Percentiles rank a stretch among this genome's conserved stretches.
Conservation (phyloP, 176 grass and related monocot species). For the Oryza nivara region DNA sequence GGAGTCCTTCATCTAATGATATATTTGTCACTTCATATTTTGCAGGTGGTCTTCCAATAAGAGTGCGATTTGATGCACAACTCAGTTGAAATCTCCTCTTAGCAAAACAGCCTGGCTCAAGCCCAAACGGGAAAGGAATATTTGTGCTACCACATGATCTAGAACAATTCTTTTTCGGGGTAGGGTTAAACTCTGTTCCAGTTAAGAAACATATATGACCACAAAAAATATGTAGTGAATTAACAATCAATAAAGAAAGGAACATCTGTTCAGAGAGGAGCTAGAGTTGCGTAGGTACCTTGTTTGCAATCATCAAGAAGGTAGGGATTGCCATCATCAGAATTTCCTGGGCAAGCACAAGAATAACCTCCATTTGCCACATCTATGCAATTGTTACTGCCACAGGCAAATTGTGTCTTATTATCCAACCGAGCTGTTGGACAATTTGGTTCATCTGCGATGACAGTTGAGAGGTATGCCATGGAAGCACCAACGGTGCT, state of each 20-base stretch:
- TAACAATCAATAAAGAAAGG: constrained; percentile 5
- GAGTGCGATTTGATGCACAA: constrained; percentile 32
- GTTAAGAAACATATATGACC: constrained; percentile 21
- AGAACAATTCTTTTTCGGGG: constrained; percentile 28
- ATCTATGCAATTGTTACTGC: constrained; percentile 27
- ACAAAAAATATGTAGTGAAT: background rate
- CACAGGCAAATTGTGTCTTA: constrained; percentile 16
- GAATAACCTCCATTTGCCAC: constrained; percentile 32
- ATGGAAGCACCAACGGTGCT: constrained; percentile 27
- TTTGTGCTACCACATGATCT: constrained; percentile 46
- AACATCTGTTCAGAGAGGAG: background rate
- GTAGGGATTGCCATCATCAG: constrained; percentile 40
- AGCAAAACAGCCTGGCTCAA: constrained; percentile 44
- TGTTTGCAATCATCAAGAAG: constrained; percentile 38
- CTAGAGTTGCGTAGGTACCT: constrained; percentile 1
- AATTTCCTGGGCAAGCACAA: constrained; percentile 26
- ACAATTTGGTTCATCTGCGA: constrained; percentile 14
- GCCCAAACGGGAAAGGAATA: constrained; percentile 49
- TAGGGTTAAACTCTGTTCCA: constrained; percentile 28
- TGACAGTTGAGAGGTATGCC: constrained; percentile 15
- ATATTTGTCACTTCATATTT: constrained; percentile 52
- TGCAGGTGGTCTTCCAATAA: constrained; percentile 37
- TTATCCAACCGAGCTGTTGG: constrained; percentile 1
- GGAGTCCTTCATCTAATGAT: constrained; percentile 37
- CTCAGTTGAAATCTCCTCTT: constrained; percentile 39